A percentile compares a stretch with the other conserved stretches of the same genome.
These are phyloP conservation scores for Dendrobium officinale DNA, from an alignment of 106 monocot genomes.

Conservation along the genomic window DNA sequence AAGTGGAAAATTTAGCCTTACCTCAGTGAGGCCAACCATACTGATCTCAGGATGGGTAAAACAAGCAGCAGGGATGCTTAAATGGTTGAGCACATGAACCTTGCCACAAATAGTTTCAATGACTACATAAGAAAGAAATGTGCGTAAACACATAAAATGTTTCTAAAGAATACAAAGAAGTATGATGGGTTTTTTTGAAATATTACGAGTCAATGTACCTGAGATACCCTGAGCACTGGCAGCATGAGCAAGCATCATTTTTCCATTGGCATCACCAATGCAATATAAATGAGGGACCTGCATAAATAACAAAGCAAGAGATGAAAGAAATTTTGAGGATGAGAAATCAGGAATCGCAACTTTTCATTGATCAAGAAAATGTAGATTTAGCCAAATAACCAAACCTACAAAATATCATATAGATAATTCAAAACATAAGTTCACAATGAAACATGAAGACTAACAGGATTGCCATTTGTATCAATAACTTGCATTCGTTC, in stretches of 20 bases:
- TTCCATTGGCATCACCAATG: slow-evolving; percentile 98
- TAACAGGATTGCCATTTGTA: slow-evolving; percentile 64
- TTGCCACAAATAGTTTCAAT: slow-evolving; percentile 79
- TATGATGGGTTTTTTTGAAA: slow-evolving; percentile 6
- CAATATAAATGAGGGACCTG: slow-evolving; percentile 92
- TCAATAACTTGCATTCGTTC: slow-evolving; percentile 92
- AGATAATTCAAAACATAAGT: neutral
- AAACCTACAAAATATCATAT: neutral
- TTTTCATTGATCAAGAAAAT: neutral
- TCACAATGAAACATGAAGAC: slow-evolving; percentile 11
- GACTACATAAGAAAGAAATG: slow-evolving; percentile 31
- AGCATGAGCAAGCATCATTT: slow-evolving; percentile 99
- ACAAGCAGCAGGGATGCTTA: slow-evolving; percentile 98
- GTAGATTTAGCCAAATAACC: neutral
- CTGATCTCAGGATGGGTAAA: slow-evolving; percentile 98
- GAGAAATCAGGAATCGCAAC: neutral
- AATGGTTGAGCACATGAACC: slow-evolving; percentile 88
- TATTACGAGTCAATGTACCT: slow-evolving; percentile 27
- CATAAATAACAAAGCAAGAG: neutral
- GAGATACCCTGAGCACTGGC: slow-evolving; percentile 99
- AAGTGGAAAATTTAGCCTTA: slow-evolving; percentile 12
- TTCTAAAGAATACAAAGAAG: neutral
- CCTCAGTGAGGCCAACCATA: slow-evolving; percentile 96
- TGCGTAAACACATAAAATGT: neutral
- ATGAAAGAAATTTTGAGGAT: neutral